Evolutionary conservation across 1,284 basidiomycete genomes (phyloP).

Genomic region (Cryptococcus maquisensis): DNA sequence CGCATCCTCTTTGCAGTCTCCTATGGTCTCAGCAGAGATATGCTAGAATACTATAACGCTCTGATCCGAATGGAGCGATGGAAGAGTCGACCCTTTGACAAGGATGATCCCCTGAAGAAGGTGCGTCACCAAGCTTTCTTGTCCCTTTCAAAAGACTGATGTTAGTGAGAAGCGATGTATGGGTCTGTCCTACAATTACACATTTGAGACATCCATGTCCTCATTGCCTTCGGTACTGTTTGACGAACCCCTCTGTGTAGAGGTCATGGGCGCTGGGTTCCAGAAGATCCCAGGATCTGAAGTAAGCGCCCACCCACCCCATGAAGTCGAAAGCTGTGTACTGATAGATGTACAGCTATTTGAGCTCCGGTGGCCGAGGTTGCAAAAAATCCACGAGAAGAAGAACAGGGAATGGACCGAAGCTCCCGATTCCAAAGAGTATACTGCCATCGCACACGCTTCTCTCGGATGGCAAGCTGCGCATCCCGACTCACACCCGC

Average conservation of each 20-base stretch:
- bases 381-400: conserved; percentile 61
- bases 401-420: conserved; percentile 62
- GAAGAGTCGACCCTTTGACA: conserved; percentile 32
- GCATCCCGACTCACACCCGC: too few species aligned
- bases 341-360: conserved; percentile 57
- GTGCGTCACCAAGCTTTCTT: conserved; percentile 21
- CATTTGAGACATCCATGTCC: conserved; percentile 53
- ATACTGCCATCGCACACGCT: neutral
- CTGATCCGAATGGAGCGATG: conserved; percentile 54
- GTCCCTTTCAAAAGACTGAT: neutral
- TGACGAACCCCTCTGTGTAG: conserved; percentile 61
- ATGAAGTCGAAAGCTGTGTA: conserved; percentile 1
- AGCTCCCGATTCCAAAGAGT: conserved; percentile 17
- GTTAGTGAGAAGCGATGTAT: conserved; percentile 25
- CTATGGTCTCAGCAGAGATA: conserved; percentile 63
- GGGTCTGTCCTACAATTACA: conserved; percentile 57
- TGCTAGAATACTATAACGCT: conserved; percentile 67
- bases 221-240: conserved; percentile 59
- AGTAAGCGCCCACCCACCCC: conserved; percentile 48
- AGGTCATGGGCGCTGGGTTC: conserved; percentile 76
- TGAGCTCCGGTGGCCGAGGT: conserved; percentile 73
- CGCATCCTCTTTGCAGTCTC: conserved; percentile 67
- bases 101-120: conserved; percentile 34
- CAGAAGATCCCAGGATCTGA: conserved; percentile 59
- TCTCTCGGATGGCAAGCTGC: conserved; percentile 9